Base-by-base conservation (phyloP, 495 filamentous ascomycete species). In the Friedmanniomyces endolithicus region DNA sequence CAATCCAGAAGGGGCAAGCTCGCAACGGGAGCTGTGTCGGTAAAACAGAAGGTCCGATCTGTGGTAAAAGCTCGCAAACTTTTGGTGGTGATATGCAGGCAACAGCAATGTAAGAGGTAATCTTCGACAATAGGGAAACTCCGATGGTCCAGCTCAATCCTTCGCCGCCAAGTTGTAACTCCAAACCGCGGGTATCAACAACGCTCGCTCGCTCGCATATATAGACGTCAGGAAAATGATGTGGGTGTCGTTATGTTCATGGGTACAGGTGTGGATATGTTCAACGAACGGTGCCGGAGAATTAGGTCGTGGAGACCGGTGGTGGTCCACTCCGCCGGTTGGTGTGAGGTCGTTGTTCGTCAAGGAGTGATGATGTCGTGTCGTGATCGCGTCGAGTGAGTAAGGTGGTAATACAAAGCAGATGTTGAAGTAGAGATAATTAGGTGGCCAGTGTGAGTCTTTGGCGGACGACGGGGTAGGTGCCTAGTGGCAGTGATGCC, bases 191-290 rank as follows among this genome's bases (percentile, higher is more conserved):
- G 56, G 43, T 58, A 58, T 46, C 39, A 58, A 58, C 50, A 58
- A 31, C 56, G 50, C 45, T 54, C 41, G 52, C 57, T 60, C 29
- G 57, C 52, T 60, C 12, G 23, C 22, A 40, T 41, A 52, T 14
- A 27, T 39, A 17, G 35, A 43, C 34, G 39, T 33, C 27, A 60
- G 55, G 46, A 35, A 52, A 45, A 51, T 19, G 43, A 55, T 46
- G 34, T 44, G 47, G 50, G 14, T 48, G 50, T 60, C 46, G 57
- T 55, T 27, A 55, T 59, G 50, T 50, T 60, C 57, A 60, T 60
- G 29, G 31, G 53, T 55, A 55, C 48, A 57, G 43, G 17, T 8
- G 25, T 24, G 27, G 37, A 23, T 45, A 47, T 45, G 53, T 52
- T 40, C 34, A 55, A 52, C 52, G 47, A 56, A 39, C 11, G 52